Conservation (phyloP, 2,329 filamentous ascomycete genomes). For the Penicillium sp. region DNA sequence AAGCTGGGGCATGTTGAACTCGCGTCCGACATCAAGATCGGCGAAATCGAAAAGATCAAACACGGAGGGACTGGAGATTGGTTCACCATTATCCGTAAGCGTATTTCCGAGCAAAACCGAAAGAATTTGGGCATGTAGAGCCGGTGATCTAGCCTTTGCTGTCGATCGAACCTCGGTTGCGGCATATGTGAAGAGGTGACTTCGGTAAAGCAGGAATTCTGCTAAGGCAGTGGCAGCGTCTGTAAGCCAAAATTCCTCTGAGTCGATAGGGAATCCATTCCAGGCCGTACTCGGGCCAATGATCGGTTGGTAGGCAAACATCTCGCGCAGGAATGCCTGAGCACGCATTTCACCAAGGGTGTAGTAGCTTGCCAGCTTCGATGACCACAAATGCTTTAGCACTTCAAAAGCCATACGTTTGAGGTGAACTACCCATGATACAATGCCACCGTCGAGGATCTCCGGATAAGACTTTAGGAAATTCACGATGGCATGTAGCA, state of each 20-base stretch:
- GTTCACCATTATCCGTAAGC: constrained; percentile 64
- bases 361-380: constrained; percentile 71
- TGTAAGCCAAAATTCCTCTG: constrained; percentile 67
- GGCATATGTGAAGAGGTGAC: constrained; percentile 79
- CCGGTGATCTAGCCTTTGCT: constrained; percentile 67
- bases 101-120: constrained; percentile 71
- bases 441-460: constrained; percentile 59
- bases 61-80: constrained; percentile 69
- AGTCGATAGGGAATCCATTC: constrained; percentile 65
- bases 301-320: constrained; percentile 70
- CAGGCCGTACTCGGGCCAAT: constrained; percentile 69
- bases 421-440: constrained; percentile 67
- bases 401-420: constrained; percentile 71
- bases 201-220: constrained; percentile 75
- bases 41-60: constrained; percentile 95
- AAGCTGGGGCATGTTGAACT: constrained; percentile 53
- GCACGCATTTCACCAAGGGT: constrained; percentile 77
- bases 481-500: constrained; percentile 79
- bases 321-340: constrained; percentile 75
- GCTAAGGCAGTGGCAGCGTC: constrained; percentile 68
- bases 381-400: constrained; percentile 78
- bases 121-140: constrained; percentile 65
- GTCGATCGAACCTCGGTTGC: constrained; percentile 80
- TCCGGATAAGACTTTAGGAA: constrained; percentile 70
- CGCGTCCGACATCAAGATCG: constrained; percentile 57